Evolutionary conservation across 1,139 yeast species (phyloP), one percentile per base, ranked within the genome.

Genomic region (Barnettozyma hawaiiensis): DNA sequence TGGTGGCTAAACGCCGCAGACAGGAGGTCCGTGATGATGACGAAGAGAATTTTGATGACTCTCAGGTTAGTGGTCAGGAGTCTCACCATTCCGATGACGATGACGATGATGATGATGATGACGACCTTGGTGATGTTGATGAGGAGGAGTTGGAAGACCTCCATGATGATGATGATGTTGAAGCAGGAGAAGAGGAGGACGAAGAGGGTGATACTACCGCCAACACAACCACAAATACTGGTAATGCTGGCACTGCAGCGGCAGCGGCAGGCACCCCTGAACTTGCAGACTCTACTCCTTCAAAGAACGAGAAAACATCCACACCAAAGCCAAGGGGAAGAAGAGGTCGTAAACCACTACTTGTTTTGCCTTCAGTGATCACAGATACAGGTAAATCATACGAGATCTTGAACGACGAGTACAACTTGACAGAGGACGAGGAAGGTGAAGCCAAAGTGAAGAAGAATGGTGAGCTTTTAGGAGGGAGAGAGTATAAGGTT

Each of bases 391-490:
- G 79, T 2, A 62, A 65, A 29, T 69, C 72, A 14, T 65, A 79
- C 46, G 70, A 71, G 33, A 73, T 87, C 6, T 68, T 66, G n/a
- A 75, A 82, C 53, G 96, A 90, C 59, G 97, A 92, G 65, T 81
- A 83, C 40, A 78, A 76, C 6, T 71, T 89, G n/a, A 85, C 85
- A 1, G 83, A 76, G 50, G 97, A 92, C 62, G 76, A 80, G 5
- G 79, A 78, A 46, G 97, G 97, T 37, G 84, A 81, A 47, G 72
- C 68, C 15, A 92, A 92, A 62, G 77, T 92, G 35, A 81, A 78
- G 49, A 70, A 62, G 33, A 60, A 73, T 46, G 98, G 98, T 18
- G 71, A 73, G 43, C 67, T 94, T 45, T 60, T 63, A 37, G 96
- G 85, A 2, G 94, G 78, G n/a, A 73, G 97, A 51, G 75, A 78